Percentiles rank a stretch among this genome's conserved stretches.
phyloP scores from a whole-genome alignment of 768 basidiomycete species.

The Amanita muscaria region DNA sequence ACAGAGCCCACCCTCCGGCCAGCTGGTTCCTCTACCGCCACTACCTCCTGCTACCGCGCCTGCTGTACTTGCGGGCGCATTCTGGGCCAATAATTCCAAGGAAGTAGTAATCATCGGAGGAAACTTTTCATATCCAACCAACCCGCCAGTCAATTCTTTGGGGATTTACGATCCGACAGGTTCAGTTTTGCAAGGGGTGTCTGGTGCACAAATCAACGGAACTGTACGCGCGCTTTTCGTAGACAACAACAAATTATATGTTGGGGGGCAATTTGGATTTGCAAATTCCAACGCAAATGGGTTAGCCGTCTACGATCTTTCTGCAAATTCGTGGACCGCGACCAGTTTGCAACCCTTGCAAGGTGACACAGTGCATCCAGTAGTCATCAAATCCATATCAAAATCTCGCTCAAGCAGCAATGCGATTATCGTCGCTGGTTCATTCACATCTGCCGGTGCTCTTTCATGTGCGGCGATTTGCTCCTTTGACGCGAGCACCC shows the following conservation, averaged over 20 bases:
- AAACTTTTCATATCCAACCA: constrained; percentile 63
- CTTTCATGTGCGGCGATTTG: constrained; percentile 74
- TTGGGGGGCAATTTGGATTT: constrained; percentile 80
- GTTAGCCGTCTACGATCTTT: constrained; percentile 76
- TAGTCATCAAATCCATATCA: constrained; percentile 66
- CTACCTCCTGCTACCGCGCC: constrained; percentile 55
- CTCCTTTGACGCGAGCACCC: constrained; percentile 52
- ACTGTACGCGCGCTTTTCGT: constrained; percentile 73
- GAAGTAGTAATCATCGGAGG: constrained; percentile 81
- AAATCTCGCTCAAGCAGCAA: constrained; percentile 50
- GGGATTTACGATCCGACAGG: constrained; percentile 61
- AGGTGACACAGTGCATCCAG: constrained; percentile 39
- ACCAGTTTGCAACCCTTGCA: constrained; percentile 53
- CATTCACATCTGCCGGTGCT: constrained; percentile 73
- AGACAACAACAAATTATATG: constrained; percentile 56
- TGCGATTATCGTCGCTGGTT: constrained; percentile 77
- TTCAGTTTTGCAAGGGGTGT: constrained; percentile 41
- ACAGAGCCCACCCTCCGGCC: constrained; percentile 31
- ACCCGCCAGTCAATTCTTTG: constrained; percentile 36
- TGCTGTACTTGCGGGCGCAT: constrained; percentile 76
- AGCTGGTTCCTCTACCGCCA: constrained; percentile 45
- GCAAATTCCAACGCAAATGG: constrained; percentile 50
- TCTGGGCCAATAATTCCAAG: constrained; percentile 78
- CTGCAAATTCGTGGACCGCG: constrained; percentile 51
- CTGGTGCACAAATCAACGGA: constrained; percentile 60